Evolutionary conservation across 2,329 filamentous ascomycete species (phyloP), one percentile per base, ranked within the genome.

Genomic region (Apiospora kogelbergensis): DNA sequence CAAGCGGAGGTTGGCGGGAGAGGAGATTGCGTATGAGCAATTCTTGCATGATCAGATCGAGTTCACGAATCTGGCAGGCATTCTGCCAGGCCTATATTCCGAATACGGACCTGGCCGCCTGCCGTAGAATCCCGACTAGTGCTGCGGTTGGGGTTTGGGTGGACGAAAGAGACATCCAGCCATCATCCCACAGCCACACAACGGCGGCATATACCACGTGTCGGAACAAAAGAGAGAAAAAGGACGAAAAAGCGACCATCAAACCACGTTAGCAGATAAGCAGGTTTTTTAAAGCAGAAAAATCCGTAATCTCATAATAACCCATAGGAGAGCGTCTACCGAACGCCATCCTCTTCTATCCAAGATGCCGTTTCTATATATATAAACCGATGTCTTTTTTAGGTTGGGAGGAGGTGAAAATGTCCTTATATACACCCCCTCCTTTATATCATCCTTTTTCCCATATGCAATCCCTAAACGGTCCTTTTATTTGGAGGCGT

Each of bases 401-500:
- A 37, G 26, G n/a, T 37, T 60, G 53, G 30, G 30, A 26, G 30
- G 30, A 26, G 30, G n/a, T 37, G 53, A 33, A 60, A 60, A 37
- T 45, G 26, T 20, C 53, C 53, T 17, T 9, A 37, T n/a, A 60
- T 37, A 60, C n/a, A 33, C 9, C 53, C 53, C 26, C 53, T 33
- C 33, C 3, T n/a, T 33, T 9, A 11, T 42, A 42, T 42, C 40
- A 42, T 37, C 53, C 30, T 37, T 60, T 7, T 60, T 37, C 30
- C 30, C 53, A 15, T 42, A 22, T 37, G 33, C 53, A n/a, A 30
- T 40, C 15, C 41, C 33, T 60, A 10, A 41, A 41, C 40, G 40
- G 11, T 41, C 5, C 26, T 67, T 72, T 71, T 24, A 71, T 72
- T 70, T 72, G 71, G 48, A 33, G 40, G 87, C 84, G 78, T 95